A percentile compares a stretch with the other conserved stretches of the same genome.
phyloP scores from a whole-genome alignment of 2,329 filamentous ascomycete genomes.

The Colletotrichum phormii region DNA sequence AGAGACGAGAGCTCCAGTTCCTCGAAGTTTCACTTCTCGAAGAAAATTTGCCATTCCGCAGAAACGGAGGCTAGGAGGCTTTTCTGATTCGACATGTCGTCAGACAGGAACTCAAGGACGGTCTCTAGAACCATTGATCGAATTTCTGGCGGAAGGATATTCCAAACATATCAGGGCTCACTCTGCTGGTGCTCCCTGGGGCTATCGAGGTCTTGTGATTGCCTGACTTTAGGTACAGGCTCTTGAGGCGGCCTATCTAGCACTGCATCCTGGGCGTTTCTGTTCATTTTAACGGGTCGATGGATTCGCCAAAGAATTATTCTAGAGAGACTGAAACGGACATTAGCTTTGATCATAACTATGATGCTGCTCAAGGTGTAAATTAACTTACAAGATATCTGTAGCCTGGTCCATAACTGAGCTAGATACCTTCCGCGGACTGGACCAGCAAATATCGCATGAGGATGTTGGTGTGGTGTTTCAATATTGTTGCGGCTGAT shows the following conservation, averaged over 20 bases:
- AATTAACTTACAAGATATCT: no score
- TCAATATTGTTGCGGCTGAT: no score
- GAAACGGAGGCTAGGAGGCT: neutral
- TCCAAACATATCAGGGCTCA: neutral
- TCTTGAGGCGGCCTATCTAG: neutral
- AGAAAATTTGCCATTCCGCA: neutral
- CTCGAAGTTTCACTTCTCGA: neutral
- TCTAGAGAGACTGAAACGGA: neutral
- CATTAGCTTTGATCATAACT: no score
- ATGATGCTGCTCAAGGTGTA: no score
- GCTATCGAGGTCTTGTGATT: neutral
- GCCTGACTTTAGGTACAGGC: neutral
- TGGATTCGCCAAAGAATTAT: neutral
- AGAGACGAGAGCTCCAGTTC: neutral
- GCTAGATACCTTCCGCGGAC: no score
- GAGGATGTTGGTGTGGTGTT: accelerated
- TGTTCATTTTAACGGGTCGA: neutral
- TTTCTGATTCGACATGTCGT: neutral
- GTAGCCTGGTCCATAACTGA: no score
- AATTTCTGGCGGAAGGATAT: neutral
- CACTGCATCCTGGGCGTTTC: neutral
- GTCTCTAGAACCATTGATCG: neutral
- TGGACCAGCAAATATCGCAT: no score
- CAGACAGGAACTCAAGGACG: neutral
- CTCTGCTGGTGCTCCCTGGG: neutral